Conservation (phyloP, 2,329 filamentous ascomycete genomes). For the Emmonsiellopsis sp. region DNA sequence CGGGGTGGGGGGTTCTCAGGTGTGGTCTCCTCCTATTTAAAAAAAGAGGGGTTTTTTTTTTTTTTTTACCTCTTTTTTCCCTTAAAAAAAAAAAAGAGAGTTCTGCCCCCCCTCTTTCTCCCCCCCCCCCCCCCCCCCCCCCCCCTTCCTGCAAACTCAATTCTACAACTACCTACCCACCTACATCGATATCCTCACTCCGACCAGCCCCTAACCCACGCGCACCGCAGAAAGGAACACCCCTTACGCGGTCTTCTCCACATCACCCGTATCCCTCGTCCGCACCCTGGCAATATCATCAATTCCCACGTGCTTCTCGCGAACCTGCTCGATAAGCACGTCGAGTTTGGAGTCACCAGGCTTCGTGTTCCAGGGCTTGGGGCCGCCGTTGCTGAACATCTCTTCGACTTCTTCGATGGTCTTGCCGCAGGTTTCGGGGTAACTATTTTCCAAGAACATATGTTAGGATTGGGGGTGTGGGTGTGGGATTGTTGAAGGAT, state of each 20-base stretch:
- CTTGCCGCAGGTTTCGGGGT: slow-evolving; percentile 25
- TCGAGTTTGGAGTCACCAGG: slow-evolving; percentile 22
- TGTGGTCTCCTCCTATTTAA: too few species aligned
- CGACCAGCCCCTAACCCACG: too few species aligned
- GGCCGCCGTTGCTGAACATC: slow-evolving; percentile 19
- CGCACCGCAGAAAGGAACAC: too few species aligned
- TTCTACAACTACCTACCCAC: too few species aligned
- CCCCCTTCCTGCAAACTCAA: too few species aligned
- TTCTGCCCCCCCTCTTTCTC: too few species aligned
- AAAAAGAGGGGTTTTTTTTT: too few species aligned
- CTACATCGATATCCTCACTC: too few species aligned
- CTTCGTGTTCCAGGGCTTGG: slow-evolving; percentile 24
- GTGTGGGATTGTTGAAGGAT: not conserved
- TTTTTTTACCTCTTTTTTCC: too few species aligned
- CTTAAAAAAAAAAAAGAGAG: too few species aligned
- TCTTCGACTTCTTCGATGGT: slow-evolving; percentile 25
- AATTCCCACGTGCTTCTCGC: slow-evolving; percentile 11
- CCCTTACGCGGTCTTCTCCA: not conserved
- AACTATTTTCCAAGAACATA: slow-evolving; percentile 3
- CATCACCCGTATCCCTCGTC: not conserved
- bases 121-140: too few species aligned
- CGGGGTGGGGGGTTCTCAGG: too few species aligned
- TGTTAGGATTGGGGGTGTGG: not conserved
- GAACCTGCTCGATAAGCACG: slow-evolving; percentile 18
- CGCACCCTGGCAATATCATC: not conserved